Evolutionary conservation across 495 filamentous ascomycete species (phyloP), one percentile per base, ranked within the genome.

Genomic region (Lindgomyces ingoldianus): DNA sequence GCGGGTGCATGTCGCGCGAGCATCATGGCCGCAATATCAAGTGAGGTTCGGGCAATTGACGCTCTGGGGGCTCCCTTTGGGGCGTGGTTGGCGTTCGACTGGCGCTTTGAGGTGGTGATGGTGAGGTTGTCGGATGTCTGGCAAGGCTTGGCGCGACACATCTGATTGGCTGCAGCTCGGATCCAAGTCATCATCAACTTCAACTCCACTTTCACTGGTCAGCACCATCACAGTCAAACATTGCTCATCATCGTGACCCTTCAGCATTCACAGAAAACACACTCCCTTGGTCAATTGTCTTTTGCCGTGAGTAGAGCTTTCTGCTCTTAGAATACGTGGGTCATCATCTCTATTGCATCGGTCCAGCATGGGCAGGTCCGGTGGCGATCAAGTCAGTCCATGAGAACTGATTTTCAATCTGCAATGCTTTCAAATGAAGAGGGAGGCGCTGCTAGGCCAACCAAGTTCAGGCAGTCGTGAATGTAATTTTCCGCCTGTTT

Each of bases 1-100:
- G 73, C 62, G 26, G 74, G 72, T 47, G 72, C 70, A 53, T 74
- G 73, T 65, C 74, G 74, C 61, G 76, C 71, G 55, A 79, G 71
- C 76, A 78, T 78, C 42, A 8, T 75, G 72, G 45, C 53, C 50
- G 62, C 56, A 42, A 62, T 50, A 39, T 46, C 27, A 49, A 53
- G 41, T 48, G 33, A 48, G 16, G 45, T 21, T 61, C 63, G 29
- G 29, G 68, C 64, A 71, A 71, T 68, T 71, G 68, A 65, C 47
- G 60, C 60, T 57, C 44, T 26, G 39, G 29, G 44, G 52, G 64
- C 46, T 36, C 51, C 27, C 39, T 18, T 18, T 14, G 19, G 39
- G 52, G 58, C 33, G 57, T 61, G 19, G 60, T 50, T 30, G 57
- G 49, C 52, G 51, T 42, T 11, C 10, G 16, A 30, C 51, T 59